These are phyloP conservation scores for Mrakiaceae sp. DNA, from an alignment of 1,284 basidiomycete species.

Conservation along the genomic window DNA sequence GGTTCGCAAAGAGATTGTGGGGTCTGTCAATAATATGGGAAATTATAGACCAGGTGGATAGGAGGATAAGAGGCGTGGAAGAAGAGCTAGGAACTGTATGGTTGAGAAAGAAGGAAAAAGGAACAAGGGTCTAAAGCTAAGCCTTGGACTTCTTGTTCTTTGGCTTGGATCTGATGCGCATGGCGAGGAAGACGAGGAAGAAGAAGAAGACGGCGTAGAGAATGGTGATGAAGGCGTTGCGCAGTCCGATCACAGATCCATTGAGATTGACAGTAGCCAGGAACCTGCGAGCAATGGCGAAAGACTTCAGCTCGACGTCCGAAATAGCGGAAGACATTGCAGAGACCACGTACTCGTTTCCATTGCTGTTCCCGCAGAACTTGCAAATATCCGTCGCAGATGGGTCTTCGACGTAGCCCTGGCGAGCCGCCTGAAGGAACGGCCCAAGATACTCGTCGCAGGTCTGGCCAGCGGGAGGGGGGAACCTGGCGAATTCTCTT, in stretches of 20 bases:
- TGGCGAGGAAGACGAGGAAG: slow-evolving; percentile 1
- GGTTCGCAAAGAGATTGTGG: too few species aligned
- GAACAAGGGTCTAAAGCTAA: not conserved
- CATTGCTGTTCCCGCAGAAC: slow-evolving; percentile 10
- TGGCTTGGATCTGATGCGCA: slow-evolving; percentile 5
- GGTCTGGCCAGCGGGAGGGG: slow-evolving; percentile 30
- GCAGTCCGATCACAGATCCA: not conserved
- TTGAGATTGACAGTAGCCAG: not conserved
- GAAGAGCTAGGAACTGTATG: not conserved
- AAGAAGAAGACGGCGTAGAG: slow-evolving; percentile 9
- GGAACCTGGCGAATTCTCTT: slow-evolving; percentile 28
- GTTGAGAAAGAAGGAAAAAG: not conserved
- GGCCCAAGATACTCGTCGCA: slow-evolving; percentile 29
- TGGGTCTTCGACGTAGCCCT: slow-evolving; percentile 6
- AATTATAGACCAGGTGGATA: too few species aligned
- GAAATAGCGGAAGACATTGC: not conserved
- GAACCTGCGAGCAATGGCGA: too few species aligned
- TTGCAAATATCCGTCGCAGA: slow-evolving; percentile 7
- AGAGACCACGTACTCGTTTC: slow-evolving; percentile 9
- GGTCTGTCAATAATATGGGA: too few species aligned
- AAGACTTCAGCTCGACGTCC: not conserved
- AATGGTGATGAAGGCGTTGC: not conserved
- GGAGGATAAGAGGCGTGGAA: too few species aligned
- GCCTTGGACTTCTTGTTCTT: slow-evolving; percentile 9
- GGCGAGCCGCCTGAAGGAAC: not conserved